These are phyloP conservation scores for Hericium erinaceus DNA, from an alignment of 768 basidiomycete genomes.

Conservation along the genomic window DNA sequence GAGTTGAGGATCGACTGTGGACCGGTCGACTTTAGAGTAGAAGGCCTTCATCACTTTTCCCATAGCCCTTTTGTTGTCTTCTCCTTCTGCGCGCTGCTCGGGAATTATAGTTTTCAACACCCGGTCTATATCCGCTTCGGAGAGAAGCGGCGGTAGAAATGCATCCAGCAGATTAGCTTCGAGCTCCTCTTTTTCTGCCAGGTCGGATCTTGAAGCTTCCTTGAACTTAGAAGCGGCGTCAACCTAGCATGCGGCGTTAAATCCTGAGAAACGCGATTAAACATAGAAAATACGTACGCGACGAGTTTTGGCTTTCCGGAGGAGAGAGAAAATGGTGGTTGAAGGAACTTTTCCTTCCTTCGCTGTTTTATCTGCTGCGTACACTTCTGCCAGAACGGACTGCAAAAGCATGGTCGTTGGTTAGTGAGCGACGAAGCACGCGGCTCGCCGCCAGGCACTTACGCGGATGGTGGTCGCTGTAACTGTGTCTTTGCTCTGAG, in stretches of 20 bases:
- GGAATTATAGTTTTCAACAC: conserved; percentile 36
- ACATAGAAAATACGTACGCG: conserved; percentile 38
- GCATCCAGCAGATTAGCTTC: conserved; percentile 48
- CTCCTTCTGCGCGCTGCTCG: conserved; percentile 19
- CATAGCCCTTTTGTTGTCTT: conserved; percentile 25
- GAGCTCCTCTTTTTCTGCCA: conserved; percentile 50
- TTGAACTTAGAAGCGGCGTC: conserved; percentile 51
- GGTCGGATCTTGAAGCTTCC: conserved; percentile 50
- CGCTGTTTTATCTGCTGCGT: conserved; percentile 53
- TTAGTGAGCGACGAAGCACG: background rate
- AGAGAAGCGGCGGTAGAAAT: conserved; percentile 52
- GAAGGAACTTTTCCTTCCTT: conserved; percentile 32
- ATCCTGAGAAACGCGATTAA: background rate
- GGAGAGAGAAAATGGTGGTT: conserved; percentile 38
- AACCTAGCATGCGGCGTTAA: conserved; percentile 26
- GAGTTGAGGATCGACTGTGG: conserved; percentile 43
- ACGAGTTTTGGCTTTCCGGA: conserved; percentile 48
- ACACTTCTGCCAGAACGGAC: conserved; percentile 64
- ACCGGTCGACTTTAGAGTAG: conserved; percentile 51
- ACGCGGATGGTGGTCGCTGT: conserved; percentile 49
- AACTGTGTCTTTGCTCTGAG: conserved; percentile 45
- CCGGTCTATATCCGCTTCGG: conserved; percentile 45
- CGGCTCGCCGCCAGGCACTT: background rate
- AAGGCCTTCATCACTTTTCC: conserved; percentile 55
- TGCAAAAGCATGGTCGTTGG: conserved; percentile 18